phyloP scores from a whole-genome alignment of 768 basidiomycete genomes.

The Termitomyces titanicus region DNA sequence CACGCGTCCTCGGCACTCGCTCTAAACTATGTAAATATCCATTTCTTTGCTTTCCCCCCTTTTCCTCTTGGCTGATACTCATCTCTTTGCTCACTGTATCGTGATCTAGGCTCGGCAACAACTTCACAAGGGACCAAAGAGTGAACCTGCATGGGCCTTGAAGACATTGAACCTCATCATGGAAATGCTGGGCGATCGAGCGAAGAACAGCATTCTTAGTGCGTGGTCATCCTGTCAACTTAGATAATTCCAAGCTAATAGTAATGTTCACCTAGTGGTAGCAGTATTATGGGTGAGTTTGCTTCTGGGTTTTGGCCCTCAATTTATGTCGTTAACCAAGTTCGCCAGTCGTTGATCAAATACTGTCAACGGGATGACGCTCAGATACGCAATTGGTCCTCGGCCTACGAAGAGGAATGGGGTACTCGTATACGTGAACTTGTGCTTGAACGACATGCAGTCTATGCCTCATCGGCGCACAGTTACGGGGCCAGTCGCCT shows the following conservation, averaged over 20 bases:
- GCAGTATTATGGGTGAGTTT: constrained; percentile 58
- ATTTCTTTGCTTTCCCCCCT: constrained; percentile 1
- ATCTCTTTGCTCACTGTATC: constrained; percentile 1
- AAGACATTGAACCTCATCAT: constrained; percentile 40
- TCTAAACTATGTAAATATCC: constrained; percentile 53
- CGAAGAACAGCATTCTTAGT: constrained; percentile 45
- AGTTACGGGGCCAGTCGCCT: constrained; percentile 17
- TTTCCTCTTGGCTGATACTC: neutral
- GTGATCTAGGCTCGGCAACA: constrained; percentile 35
- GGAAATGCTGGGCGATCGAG: constrained; percentile 45
- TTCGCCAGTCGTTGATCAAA: constrained; percentile 57
- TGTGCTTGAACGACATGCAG: constrained; percentile 34
- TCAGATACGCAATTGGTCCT: constrained; percentile 53
- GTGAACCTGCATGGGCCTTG: constrained; percentile 41
- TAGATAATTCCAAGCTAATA: neutral
- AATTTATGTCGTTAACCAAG: constrained; percentile 6
- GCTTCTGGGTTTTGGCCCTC: constrained; percentile 6
- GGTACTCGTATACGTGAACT: constrained; percentile 56
- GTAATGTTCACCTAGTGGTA: constrained; percentile 43
- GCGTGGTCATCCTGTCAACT: constrained; percentile 16
- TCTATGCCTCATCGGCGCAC: constrained; percentile 23
- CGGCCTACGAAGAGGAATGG: constrained; percentile 63
- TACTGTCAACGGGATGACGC: constrained; percentile 57
- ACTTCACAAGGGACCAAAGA: constrained; percentile 30
- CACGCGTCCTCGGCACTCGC: constrained; percentile 68